Evolutionary conservation across 768 basidiomycete genomes (phyloP), one percentile per base, ranked within the genome.

Genomic region (Russula dissimulans): DNA sequence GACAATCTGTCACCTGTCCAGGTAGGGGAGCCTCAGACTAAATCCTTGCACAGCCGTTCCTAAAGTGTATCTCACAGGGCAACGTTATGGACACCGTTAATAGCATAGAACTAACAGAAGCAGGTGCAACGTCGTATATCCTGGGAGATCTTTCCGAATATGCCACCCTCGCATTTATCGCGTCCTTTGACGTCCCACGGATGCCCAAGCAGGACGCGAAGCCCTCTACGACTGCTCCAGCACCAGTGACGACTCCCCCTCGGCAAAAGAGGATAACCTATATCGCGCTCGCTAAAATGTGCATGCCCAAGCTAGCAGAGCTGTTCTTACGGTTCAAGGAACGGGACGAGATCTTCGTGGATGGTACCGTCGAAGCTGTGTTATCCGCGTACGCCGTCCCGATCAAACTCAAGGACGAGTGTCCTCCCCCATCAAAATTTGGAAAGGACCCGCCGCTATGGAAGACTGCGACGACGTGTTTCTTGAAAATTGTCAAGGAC

Each of bases 321-420:
- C 71, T 94, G 4, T 94, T 86, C 73, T 70, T 85, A 56, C 75
- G 74, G 56, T 87, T 89, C 75, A 85, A 84, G 67, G 77, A 78
- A 6, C 74, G 77, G 18, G 64, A 70, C 3, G 81, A 82, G 46
- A 78, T 95, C 4, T 95, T 89, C 65, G 74, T 79, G 11, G 85
- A 93, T 67, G 92, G 90, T 4, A 93, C 93, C 0, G 69, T 97
- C 29, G 93, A 95, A 71, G 78, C 82, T n/a, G 75, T 95, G 22
- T 70, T 95, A 32, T 83, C 86, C 29, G 87, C 93, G 0, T 94
- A 90, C 67, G 83, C 89, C 4, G 86, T 95, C 38, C 94, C 95
- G 2, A 84, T 97, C 70, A 93, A 94, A 68, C 75, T 98, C 64
- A 95, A 95, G 72, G 95, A 97, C 64, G 92, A 95, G 39, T 97